Conservation (phyloP, 495 filamentous ascomycete genomes). For the Xylaria bambusicola region DNA sequence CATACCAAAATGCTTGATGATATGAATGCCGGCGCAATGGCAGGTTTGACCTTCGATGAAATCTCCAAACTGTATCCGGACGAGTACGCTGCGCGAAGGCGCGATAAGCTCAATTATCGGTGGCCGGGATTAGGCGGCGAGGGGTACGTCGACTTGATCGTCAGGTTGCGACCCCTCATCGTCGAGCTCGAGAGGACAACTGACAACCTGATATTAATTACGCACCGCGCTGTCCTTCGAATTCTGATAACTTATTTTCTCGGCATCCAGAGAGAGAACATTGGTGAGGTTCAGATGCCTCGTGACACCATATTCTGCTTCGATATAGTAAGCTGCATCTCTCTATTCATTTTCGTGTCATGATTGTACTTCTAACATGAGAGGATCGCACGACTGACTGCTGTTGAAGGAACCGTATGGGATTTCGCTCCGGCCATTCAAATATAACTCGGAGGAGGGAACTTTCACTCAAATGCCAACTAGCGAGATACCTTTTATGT, state of each 20-base stretch:
- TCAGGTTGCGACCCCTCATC: conserved; percentile 74
- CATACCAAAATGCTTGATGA: conserved; percentile 88
- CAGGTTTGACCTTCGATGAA: conserved; percentile 77
- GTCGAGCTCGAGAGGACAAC: conserved; percentile 82
- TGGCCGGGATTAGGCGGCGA: conserved; percentile 83
- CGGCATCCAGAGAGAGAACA: conserved; percentile 70
- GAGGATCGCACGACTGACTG: neutral
- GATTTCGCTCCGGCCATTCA: conserved; percentile 7
- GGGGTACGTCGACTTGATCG: conserved; percentile 84
- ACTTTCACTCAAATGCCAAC: conserved; percentile 13
- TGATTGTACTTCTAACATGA: too few relatives aligned
- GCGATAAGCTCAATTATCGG: conserved; percentile 73
- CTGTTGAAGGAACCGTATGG: conserved; percentile 7
- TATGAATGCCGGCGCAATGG: conserved; percentile 75
- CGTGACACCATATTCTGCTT: conserved; percentile 76
- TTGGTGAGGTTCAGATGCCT: conserved; percentile 76
- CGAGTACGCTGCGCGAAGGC: conserved; percentile 64
- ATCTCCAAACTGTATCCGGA: conserved; percentile 63
- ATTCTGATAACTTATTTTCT: conserved; percentile 82
- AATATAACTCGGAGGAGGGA: conserved; percentile 1
- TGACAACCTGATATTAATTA: conserved; percentile 74
- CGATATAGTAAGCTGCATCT: conserved; percentile 41
- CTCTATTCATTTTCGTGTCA: too few relatives aligned
- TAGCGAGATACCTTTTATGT: conserved; percentile 11
- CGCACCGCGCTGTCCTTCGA: conserved; percentile 74